phyloP scores from a whole-genome alignment of 371 early-diverging fungal species.

The Capillidium heterosporum region DNA sequence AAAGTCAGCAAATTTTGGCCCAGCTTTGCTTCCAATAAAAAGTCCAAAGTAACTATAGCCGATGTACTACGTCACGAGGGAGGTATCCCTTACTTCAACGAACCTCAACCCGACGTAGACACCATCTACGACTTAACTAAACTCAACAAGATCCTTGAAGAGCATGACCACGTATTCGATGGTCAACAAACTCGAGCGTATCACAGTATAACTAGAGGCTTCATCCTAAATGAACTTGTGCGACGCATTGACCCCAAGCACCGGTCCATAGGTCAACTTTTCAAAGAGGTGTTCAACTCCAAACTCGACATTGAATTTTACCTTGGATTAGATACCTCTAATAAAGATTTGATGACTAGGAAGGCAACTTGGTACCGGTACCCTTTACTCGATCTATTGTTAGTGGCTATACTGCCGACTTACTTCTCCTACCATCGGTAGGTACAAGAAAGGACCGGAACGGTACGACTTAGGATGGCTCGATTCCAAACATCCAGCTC shows the following conservation, averaged over 20 bases:
- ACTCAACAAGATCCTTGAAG: conserved; percentile 15
- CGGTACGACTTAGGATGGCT: background rate
- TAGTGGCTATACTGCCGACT: too few relatives aligned
- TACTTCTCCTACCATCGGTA: too few relatives aligned
- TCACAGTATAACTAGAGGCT: conserved; percentile 45
- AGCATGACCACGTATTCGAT: conserved; percentile 36
- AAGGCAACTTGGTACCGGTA: background rate
- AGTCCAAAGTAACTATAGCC: background rate
- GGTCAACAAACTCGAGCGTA: conserved; percentile 30
- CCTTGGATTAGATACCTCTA: background rate
- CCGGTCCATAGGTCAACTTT: conserved; percentile 33
- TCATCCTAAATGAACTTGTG: conserved; percentile 48
- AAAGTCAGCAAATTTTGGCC: background rate
- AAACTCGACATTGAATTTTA: conserved; percentile 31
- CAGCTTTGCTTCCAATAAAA: background rate
- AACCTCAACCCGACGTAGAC: background rate
- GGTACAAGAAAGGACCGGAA: background rate
- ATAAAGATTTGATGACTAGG: background rate
- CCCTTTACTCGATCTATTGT: background rate
- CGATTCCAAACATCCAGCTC: background rate
- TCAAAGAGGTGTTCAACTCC: conserved; percentile 21
- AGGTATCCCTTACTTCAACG: background rate
- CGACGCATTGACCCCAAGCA: conserved; percentile 29
- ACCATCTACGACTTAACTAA: background rate
- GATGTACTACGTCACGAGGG: background rate